Evolutionary conservation across 148 eudicot genomes (phyloP).

Genomic region (Chenopodium formosanum): DNA sequence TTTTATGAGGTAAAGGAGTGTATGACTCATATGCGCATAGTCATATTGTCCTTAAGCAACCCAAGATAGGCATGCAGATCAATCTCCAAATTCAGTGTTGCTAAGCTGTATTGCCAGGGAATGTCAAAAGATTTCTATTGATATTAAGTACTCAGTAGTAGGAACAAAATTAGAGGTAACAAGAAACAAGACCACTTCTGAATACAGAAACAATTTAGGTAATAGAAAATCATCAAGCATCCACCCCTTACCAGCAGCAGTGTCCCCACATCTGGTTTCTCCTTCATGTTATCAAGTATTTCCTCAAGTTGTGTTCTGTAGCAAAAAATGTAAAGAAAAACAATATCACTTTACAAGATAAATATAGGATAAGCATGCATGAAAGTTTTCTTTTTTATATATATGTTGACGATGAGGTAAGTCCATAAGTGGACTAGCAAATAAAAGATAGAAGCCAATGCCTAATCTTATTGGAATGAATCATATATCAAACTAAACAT

Average conservation of each 20-base stretch:
- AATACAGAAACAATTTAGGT: background rate
- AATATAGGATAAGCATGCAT: background rate
- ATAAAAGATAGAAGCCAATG: background rate
- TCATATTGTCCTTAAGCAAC: conserved; percentile 11
- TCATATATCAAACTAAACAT: background rate
- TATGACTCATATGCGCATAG: no score
- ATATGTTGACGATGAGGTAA: background rate
- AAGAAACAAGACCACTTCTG: background rate
- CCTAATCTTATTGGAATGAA: background rate
- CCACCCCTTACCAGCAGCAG: conserved; percentile 57
- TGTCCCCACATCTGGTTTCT: conserved; percentile 92
- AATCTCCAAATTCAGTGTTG: background rate
- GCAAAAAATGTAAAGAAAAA: conserved; percentile 15
- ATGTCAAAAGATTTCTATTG: background rate
- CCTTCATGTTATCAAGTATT: conserved; percentile 77
- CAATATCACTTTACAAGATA: background rate
- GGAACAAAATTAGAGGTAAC: background rate
- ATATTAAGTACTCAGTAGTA: background rate
- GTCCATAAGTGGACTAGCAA: background rate
- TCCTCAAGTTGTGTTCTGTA: conserved; percentile 80
- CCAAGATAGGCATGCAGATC: background rate
- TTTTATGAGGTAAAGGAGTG: background rate
- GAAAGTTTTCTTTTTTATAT: background rate
- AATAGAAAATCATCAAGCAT: conserved; percentile 9
- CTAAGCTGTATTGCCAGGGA: background rate